A percentile compares a stretch with the other conserved stretches of the same genome.
phyloP scores from a whole-genome alignment of 2,329 filamentous ascomycete genomes.

The Cryphonectria parasitica region DNA sequence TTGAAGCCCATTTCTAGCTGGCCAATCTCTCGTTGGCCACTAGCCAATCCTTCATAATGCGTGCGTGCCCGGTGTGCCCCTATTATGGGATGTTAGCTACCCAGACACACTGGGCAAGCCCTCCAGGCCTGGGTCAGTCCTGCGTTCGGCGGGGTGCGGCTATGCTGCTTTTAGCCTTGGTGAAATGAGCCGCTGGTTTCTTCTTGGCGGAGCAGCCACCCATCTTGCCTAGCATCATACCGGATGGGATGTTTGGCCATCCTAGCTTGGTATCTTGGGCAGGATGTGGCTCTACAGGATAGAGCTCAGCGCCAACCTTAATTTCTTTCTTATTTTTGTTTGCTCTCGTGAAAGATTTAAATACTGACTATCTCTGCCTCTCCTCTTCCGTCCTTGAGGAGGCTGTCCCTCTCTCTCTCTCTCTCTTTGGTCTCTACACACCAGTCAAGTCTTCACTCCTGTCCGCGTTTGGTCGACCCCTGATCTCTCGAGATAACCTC shows the following conservation, averaged over 20 bases:
- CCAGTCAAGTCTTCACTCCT: not conserved
- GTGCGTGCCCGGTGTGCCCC: not conserved
- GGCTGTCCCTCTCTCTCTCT: not conserved
- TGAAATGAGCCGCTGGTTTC: conserved; percentile 4
- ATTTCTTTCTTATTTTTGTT: not conserved
- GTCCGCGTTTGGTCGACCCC: not conserved
- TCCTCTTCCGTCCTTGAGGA: not conserved
- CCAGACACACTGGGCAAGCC: not conserved
- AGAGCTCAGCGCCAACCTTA: not conserved
- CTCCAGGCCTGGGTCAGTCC: not conserved
- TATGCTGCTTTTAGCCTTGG: not conserved
- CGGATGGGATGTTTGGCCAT: not conserved
- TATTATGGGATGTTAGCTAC: not conserved
- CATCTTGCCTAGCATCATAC: not conserved
- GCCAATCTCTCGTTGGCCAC: not conserved
- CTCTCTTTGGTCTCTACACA: not conserved
- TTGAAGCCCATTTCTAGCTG: not conserved
- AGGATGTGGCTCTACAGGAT: not conserved
- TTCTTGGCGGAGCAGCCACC: not conserved
- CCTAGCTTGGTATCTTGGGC: not conserved
- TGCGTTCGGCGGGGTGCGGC: not conserved
- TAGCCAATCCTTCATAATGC: not conserved
- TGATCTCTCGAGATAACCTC: not conserved
- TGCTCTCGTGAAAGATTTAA: not conserved
- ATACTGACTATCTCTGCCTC: not conserved